phyloP scores from a whole-genome alignment of 495 filamentous ascomycete species.

The Haplographium delicatum region DNA sequence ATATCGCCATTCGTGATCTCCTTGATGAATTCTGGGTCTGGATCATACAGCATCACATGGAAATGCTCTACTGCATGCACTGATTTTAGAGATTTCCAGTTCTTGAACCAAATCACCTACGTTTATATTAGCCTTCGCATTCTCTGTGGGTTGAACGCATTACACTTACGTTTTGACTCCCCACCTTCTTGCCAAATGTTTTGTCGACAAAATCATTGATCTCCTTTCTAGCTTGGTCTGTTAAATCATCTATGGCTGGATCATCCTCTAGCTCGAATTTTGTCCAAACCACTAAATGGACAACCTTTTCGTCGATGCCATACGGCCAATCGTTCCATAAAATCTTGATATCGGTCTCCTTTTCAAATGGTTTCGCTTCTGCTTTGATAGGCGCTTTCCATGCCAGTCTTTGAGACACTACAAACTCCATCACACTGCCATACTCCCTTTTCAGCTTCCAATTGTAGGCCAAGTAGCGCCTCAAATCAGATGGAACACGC shows the following conservation, averaged over 20 bases:
- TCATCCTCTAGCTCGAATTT: constrained; percentile 70
- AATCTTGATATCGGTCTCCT: constrained; percentile 61
- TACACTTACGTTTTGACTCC: constrained; percentile 39
- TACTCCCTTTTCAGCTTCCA: constrained; percentile 55
- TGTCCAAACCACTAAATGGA: constrained; percentile 87
- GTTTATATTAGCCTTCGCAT: not conserved
- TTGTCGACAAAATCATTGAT: constrained; percentile 64
- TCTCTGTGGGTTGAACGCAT: not conserved
- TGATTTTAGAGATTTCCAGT: constrained; percentile 76
- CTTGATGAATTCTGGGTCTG: constrained; percentile 61
- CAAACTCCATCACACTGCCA: constrained; percentile 70
- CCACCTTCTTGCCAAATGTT: constrained; percentile 46
- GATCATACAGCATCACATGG: constrained; percentile 81
- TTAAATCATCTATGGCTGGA: constrained; percentile 59
- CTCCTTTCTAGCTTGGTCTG: constrained; percentile 50
- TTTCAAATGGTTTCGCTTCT: constrained; percentile 36
- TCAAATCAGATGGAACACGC: constrained; percentile 65
- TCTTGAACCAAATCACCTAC: constrained; percentile 85
- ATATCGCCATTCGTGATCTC: constrained; percentile 73
- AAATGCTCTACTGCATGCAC: constrained; percentile 90
- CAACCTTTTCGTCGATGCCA: constrained; percentile 66
- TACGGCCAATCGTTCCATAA: constrained; percentile 91
- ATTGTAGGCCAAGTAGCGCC: constrained; percentile 64
- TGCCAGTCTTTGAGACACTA: constrained; percentile 56
- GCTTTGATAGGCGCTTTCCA: constrained; percentile 48